Base-by-base conservation (phyloP, 768 basidiomycete genomes). In the Pluteus cervinus region DNA sequence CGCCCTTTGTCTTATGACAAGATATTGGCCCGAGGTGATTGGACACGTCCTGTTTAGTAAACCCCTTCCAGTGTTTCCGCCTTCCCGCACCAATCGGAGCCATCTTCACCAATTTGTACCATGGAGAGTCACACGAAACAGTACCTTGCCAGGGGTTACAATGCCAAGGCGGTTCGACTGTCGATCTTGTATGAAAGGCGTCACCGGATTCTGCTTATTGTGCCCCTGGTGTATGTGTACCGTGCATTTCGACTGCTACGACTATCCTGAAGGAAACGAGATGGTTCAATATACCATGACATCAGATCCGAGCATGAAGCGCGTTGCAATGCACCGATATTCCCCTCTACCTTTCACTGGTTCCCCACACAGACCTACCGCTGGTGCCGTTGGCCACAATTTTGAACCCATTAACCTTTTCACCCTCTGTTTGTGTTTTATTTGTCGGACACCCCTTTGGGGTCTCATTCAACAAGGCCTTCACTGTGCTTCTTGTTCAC, bases 171-270 rank as follows among this genome's bases (percentile, higher is more conserved):
- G 65, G 12, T 54, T 61, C 31, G 61, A 66, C 23, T 91, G 87
- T 51, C 63, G 66, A 9, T 68, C 66, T 11, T 90, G 86, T 49
- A 54, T 58, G 10, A 64, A 61, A 17, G 45, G 57, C 9, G 71
- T 89, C 29, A 52, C 55, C 28, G 86, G 79, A n/a, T 86, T 84
- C 50, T 82, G 79, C 4, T 60, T 92, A 5, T 55, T 79, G 8
- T 90, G 87, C 50, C 70, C 81, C 1, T 69, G 80, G 33, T 88
- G 87, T 56, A 65, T 73, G 53, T 81, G 76, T 41, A 60, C 68
- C 1, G 74, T 86, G 5, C 88, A 92, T 55, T 75, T 86, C 41
- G 76, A 80, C 45, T 92, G 88, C 60, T 88, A 86, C 48, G 78
- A 85, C 46, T 68, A 78, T 42, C 73, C 77, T 5, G 72, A 74